These are phyloP conservation scores for Pseudogymnoascus sp. DNA, from an alignment of 2,329 filamentous ascomycete genomes.

Conservation along the genomic window DNA sequence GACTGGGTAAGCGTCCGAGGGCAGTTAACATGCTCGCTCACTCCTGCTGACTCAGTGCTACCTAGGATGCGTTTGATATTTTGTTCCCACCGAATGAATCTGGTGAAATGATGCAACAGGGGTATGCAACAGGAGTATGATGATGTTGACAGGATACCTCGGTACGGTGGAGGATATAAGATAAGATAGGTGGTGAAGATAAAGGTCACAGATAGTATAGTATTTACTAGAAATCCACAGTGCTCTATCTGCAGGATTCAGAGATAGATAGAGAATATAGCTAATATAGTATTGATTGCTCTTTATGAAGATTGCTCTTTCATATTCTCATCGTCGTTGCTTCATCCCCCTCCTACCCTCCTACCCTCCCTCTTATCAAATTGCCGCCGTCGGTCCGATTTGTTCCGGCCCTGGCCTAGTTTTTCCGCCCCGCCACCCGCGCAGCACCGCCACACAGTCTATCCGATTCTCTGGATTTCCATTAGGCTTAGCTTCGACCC, in stretches of 20 bases:
- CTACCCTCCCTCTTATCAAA: too few relatives aligned
- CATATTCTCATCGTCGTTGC: background rate
- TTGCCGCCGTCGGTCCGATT: background rate
- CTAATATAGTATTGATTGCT: background rate
- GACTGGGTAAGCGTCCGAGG: constrained; percentile 50
- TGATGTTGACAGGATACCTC: background rate
- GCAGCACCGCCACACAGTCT: constrained; percentile 2
- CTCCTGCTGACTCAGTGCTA: background rate
- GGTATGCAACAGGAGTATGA: background rate
- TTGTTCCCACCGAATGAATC: constrained; percentile 24
- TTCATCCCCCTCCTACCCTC: too few relatives aligned
- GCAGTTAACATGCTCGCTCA: background rate
- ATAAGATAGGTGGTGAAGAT: background rate
- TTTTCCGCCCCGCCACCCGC: constrained; percentile 4
- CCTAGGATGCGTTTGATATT: constrained; percentile 25
- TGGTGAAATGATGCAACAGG: background rate
- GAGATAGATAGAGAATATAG: background rate
- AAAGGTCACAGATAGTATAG: background rate
- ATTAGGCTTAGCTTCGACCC: constrained; percentile 8
- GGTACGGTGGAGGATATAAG: background rate
- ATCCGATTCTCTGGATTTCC: constrained; percentile 9
- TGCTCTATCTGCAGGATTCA: background rate
- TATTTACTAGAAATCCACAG: background rate
- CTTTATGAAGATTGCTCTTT: background rate
- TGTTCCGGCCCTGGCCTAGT: background rate